Evolutionary conservation across 805 yeast genomes (phyloP).

Genomic region (Zygoascus biomembranicola): DNA sequence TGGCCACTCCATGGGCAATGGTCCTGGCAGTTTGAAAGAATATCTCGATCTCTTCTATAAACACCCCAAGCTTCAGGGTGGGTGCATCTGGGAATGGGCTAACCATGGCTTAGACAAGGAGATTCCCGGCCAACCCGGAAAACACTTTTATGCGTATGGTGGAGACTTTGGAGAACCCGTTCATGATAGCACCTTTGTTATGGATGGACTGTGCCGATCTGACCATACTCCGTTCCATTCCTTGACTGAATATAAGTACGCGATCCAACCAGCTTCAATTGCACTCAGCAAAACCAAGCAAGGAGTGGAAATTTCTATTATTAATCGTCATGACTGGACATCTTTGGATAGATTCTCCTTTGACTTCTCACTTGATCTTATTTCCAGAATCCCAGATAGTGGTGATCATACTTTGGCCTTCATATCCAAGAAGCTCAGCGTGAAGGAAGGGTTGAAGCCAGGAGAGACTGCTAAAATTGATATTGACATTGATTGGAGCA

Average conservation of each 20-base stretch:
- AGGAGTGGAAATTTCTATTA: constrained; percentile 3
- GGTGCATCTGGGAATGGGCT: constrained; percentile 35
- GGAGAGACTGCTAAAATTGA: neutral
- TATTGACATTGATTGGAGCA: neutral
- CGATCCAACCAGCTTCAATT: constrained; percentile 26
- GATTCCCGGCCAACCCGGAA: constrained; percentile 8
- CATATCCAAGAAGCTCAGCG: neutral
- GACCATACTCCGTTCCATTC: constrained; percentile 32
- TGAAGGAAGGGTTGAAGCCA: constrained; percentile 3
- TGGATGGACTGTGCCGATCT: constrained; percentile 31
- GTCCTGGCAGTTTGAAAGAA: constrained; percentile 29
- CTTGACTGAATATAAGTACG: constrained; percentile 27
- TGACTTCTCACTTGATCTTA: neutral
- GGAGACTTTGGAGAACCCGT: constrained; percentile 33
- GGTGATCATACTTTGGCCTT: neutral
- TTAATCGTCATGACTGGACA: constrained; percentile 8
- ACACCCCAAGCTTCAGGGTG: constrained; percentile 29
- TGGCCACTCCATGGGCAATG: constrained; percentile 34
- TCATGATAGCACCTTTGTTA: constrained; percentile 31
- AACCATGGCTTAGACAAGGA: constrained; percentile 27
- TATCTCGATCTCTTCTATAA: constrained; percentile 28
- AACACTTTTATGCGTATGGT: constrained; percentile 24
- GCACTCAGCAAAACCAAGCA: constrained; percentile 1
- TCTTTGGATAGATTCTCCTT: constrained; percentile 5
- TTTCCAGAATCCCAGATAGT: neutral